Percentiles rank a stretch among this genome's conserved stretches.
phyloP scores from a whole-genome alignment of 768 basidiomycete genomes.

The Dentipellis sp. region DNA sequence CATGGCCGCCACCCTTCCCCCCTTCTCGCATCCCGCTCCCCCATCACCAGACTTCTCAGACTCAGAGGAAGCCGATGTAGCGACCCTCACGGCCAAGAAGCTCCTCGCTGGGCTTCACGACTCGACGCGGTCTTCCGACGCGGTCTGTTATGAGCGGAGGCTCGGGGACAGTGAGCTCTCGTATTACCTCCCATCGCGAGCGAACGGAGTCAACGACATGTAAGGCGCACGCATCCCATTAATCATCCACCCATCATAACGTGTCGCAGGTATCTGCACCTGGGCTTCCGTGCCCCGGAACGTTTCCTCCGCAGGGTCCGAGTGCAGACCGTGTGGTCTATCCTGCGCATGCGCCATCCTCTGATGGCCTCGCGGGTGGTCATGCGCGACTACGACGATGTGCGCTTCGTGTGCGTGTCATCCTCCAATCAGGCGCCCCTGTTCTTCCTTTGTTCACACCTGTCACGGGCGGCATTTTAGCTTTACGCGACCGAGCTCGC shows the following conservation, averaged over 20 bases:
- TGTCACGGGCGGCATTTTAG: slow-evolving; percentile 20
- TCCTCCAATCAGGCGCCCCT: background rate
- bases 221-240: slow-evolving; percentile 23
- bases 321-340: slow-evolving; percentile 58
- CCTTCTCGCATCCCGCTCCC: background rate
- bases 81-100: background rate
- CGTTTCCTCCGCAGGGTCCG: slow-evolving; percentile 35
- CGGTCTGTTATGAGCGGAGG: slow-evolving; percentile 33
- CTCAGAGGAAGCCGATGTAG: background rate
- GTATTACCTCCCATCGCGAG: slow-evolving; percentile 74
- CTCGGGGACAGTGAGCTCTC: slow-evolving; percentile 72
- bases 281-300: slow-evolving; percentile 49
- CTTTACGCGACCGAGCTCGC: slow-evolving; percentile 34
- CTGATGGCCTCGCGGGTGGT: slow-evolving; percentile 54
- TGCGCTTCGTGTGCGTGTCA: slow-evolving; percentile 52
- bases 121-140: background rate
- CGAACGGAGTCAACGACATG: slow-evolving; percentile 84
- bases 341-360: slow-evolving; percentile 61
- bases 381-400: slow-evolving; percentile 54
- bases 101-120: background rate
- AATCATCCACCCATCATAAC: background rate
- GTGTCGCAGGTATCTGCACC: slow-evolving; percentile 62
- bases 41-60: slow-evolving; percentile 5
- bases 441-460: background rate
- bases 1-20: background rate